Percentiles rank a stretch among this genome's conserved stretches.
Conservation (phyloP, 2,329 filamentous ascomycete genomes). For the Colletotrichum neosansevieriae region DNA sequence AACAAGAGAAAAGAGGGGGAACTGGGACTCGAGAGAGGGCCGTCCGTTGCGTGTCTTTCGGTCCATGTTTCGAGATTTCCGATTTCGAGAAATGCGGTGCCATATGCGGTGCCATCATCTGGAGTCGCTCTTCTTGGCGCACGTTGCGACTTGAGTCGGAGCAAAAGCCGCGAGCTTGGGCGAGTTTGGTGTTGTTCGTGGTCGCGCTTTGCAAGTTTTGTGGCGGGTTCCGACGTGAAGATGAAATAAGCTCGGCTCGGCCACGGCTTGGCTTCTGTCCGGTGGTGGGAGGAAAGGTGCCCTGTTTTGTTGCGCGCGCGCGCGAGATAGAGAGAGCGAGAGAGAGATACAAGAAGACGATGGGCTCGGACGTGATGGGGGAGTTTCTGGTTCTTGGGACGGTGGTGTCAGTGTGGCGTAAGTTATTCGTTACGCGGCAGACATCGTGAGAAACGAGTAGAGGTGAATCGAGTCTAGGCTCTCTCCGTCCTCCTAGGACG, state of each 20-base stretch:
- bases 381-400: constrained; percentile 32
- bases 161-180: neutral
- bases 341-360: neutral
- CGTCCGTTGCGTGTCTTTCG: constrained; percentile 19
- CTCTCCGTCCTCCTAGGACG: neutral
- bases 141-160: constrained; percentile 36
- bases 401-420: constrained; percentile 37
- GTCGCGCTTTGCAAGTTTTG: constrained; percentile 1
- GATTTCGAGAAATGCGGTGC: constrained; percentile 8
- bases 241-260: constrained; percentile 17
- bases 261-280: constrained; percentile 22
- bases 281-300: neutral
- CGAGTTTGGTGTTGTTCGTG: neutral
- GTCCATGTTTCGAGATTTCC: constrained; percentile 31
- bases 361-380: constrained; percentile 27
- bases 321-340: too few relatives aligned
- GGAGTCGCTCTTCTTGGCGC: constrained; percentile 35
- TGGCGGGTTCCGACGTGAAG: neutral
- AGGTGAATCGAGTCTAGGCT: too few relatives aligned
- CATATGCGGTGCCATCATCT: constrained; percentile 33
- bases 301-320: neutral
- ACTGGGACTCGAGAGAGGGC: constrained; percentile 1
- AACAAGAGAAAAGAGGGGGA: neutral
- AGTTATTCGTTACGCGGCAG: constrained; percentile 13
- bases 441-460: neutral